phyloP scores from a whole-genome alignment of 192 early-diverging fungal species.

The Pilobolus umbonatus region DNA sequence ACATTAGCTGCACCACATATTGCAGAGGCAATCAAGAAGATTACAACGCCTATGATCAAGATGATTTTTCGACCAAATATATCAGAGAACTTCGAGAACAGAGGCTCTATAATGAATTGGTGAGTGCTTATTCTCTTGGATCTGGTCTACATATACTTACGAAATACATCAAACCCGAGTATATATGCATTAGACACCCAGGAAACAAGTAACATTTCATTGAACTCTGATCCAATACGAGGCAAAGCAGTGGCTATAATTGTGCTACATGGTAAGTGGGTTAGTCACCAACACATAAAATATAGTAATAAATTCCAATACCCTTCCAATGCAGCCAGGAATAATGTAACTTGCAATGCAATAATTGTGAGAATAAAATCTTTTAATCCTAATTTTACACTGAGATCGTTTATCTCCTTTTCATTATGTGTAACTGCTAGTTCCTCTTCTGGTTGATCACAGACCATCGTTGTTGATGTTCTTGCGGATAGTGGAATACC shows the following conservation, averaged over 20 bases:
- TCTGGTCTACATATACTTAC: conserved; percentile 12
- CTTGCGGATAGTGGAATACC: too few relatives aligned
- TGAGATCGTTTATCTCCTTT: neutral
- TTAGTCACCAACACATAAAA: neutral
- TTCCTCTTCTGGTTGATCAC: too few relatives aligned
- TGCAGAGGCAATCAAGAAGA: conserved; percentile 78
- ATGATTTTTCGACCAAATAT: conserved; percentile 74
- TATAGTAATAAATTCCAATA: neutral
- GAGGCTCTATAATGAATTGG: conserved; percentile 24
- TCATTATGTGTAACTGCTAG: neutral
- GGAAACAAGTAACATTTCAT: conserved; percentile 50
- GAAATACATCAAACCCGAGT: conserved; percentile 39
- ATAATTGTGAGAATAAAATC: conserved; percentile 4
- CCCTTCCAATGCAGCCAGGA: conserved; percentile 19
- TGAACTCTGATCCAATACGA: conserved; percentile 67
- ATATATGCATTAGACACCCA: conserved; percentile 79
- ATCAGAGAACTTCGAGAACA: conserved; percentile 83
- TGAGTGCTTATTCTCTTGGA: neutral
- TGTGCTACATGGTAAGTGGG: conserved; percentile 37
- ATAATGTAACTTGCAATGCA: conserved; percentile 11
- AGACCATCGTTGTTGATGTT: too few relatives aligned
- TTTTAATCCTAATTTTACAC: neutral
- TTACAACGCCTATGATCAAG: conserved; percentile 64
- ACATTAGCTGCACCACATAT: conserved; percentile 69
- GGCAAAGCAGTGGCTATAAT: conserved; percentile 75